Percentiles rank a stretch among this genome's conserved stretches.
Evolutionary conservation across 768 basidiomycete species (phyloP).

Genomic region (Albatrellus ellisii): DNA sequence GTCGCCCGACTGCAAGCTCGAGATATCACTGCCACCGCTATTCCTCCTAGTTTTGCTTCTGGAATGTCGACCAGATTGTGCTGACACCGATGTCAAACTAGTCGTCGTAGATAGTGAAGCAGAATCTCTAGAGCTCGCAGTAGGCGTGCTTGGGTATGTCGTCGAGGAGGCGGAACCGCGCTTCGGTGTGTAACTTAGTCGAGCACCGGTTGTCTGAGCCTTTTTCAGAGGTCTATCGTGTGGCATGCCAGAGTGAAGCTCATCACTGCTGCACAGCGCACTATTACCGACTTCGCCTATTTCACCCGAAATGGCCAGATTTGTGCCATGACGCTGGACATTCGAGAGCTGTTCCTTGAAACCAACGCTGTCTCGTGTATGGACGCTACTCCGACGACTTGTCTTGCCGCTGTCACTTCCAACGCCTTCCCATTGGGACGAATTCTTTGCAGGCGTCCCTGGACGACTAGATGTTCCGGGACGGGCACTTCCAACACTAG

Average conservation of each 20-base stretch:
- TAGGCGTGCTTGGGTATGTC: constrained; percentile 67
- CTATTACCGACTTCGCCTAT: constrained; percentile 32
- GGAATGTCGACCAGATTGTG: constrained; percentile 59
- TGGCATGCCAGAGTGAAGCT: constrained; percentile 23
- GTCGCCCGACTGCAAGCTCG: constrained; percentile 62
- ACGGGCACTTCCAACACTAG: constrained; percentile 40
- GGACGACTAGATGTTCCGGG: constrained; percentile 50
- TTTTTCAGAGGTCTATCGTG: constrained; percentile 56
- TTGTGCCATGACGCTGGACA: constrained; percentile 26
- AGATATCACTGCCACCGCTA: constrained; percentile 79
- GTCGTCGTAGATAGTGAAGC: constrained; percentile 70
- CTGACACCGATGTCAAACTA: constrained; percentile 66
- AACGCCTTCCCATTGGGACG: constrained; percentile 67
- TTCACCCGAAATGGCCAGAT: constrained; percentile 21
- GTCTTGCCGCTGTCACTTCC: constrained; percentile 23
- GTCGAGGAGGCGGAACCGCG: constrained; percentile 85
- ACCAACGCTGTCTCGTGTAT: constrained; percentile 26
- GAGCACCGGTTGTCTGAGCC: constrained; percentile 35
- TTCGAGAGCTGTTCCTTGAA: constrained; percentile 33
- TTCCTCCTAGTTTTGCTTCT: constrained; percentile 52
- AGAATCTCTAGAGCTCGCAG: constrained; percentile 74
- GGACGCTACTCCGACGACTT: constrained; percentile 25
- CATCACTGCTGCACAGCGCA: constrained; percentile 43
- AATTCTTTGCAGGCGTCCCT: constrained; percentile 53
- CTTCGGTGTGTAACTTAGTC: constrained; percentile 73